Percentiles rank a stretch among this genome's conserved stretches.
Conservation (phyloP, 805 yeast species). For the Yamadazyma endophytica region DNA sequence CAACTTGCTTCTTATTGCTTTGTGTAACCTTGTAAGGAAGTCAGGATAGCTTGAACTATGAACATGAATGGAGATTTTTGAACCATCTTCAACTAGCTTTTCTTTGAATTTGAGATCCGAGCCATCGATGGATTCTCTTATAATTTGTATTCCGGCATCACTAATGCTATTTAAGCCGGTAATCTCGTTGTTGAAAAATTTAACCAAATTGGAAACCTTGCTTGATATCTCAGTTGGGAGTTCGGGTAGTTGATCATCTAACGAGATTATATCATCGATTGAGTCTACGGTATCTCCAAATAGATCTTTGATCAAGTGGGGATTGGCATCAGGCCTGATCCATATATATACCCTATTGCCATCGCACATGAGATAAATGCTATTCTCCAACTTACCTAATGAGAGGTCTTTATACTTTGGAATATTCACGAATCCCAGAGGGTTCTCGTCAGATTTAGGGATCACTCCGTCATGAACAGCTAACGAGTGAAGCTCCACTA, state of each 20-base stretch:
- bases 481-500: constrained; percentile 68
- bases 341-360: constrained; percentile 59
- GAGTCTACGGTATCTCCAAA: constrained; percentile 55
- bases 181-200: constrained; percentile 41
- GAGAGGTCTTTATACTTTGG: constrained; percentile 49
- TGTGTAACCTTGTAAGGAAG: constrained; percentile 65
- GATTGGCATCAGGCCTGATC: constrained; percentile 67
- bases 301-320: constrained; percentile 65
- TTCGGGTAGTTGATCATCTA: constrained; percentile 59
- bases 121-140: constrained; percentile 63
- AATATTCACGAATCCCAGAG: constrained; percentile 39
- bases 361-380: constrained; percentile 74
- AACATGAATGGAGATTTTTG: constrained; percentile 34
- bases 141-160: constrained; percentile 49
- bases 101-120: constrained; percentile 50
- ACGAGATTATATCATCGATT: constrained; percentile 44
- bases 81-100: constrained; percentile 69
- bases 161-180: constrained; percentile 24
- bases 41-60: constrained; percentile 52
- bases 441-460: constrained; percentile 34
- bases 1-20: constrained; percentile 49
- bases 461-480: constrained; percentile 48
- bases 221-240: constrained; percentile 63
- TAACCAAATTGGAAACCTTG: constrained; percentile 62
- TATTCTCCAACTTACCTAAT: constrained; percentile 50